phyloP scores from a whole-genome alignment of 805 yeast genomes.

The Ogataea henricii region DNA sequence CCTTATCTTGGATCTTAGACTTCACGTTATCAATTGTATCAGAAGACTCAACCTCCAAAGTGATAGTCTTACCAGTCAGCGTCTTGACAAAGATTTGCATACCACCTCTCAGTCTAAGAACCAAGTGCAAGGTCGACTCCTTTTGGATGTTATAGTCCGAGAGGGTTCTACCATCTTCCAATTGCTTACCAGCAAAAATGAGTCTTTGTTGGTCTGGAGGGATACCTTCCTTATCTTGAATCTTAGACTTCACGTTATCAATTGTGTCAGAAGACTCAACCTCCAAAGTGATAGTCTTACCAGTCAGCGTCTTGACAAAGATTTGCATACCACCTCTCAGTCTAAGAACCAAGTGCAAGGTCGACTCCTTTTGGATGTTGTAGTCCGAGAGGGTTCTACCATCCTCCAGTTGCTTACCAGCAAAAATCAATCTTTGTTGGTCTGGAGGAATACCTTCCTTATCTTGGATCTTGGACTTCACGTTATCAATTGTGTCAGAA shows the following conservation, averaged over 20 bases:
- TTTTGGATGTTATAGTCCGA: conserved; percentile 71
- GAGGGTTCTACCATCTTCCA: conserved; percentile 82
- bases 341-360: conserved; percentile 39
- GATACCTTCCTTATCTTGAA: conserved; percentile 46
- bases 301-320: conserved; percentile 87
- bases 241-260: conserved; percentile 46
- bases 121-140: conserved; percentile 69
- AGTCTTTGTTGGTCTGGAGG: conserved; percentile 49
- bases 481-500: conserved; percentile 47
- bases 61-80: conserved; percentile 64
- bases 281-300: conserved; percentile 78
- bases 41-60: conserved; percentile 96
- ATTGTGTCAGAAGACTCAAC: conserved; percentile 48
- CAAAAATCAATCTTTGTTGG: conserved; percentile 44
- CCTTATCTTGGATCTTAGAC: conserved; percentile 95
- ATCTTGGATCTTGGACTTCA: conserved; percentile 45
- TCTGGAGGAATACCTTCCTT: conserved; percentile 47
- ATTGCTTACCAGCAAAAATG: conserved; percentile 50
- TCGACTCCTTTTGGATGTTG: conserved; percentile 47
- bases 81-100: conserved; percentile 63
- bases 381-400: conserved; percentile 95
- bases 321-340: conserved; percentile 72
- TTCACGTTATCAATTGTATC: conserved; percentile 97
- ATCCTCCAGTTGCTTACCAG: conserved; percentile 47
- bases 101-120: conserved; percentile 87